phyloP scores from a whole-genome alignment of 257 asterid species.

The Solanum neorickii region DNA sequence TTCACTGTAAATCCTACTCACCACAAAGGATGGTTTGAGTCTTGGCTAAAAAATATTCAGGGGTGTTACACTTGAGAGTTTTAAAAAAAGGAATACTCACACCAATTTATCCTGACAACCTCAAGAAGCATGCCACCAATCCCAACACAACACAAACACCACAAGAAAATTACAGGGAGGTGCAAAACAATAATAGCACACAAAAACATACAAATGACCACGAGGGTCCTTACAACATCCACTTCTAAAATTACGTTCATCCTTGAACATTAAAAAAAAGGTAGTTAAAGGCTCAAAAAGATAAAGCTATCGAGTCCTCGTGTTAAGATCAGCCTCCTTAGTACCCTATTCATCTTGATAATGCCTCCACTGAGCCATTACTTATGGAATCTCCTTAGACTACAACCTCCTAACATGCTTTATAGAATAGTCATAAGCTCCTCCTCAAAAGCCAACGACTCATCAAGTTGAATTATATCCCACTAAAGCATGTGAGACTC shows the following conservation, averaged over 20 bases:
- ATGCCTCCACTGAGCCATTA: not conserved
- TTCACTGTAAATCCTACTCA: too few species aligned
- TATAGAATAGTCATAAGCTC: not conserved
- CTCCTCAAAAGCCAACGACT: not conserved
- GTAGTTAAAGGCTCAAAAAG: not conserved
- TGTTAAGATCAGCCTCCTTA: too few species aligned
- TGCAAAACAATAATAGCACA: not conserved
- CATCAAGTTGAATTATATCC: not conserved
- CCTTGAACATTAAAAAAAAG: not conserved
- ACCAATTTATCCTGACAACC: not conserved
- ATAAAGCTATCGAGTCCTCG: not conserved
- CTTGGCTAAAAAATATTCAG: too few species aligned
- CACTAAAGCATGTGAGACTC: not conserved
- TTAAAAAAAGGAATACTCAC: not conserved
- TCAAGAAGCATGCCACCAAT: not conserved
- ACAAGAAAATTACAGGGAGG: not conserved
- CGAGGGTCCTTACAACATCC: too few species aligned
- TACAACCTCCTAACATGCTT: not conserved
- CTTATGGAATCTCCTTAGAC: not conserved
- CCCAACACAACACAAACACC: not conserved
- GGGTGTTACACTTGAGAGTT: too few species aligned
- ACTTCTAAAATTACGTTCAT: not conserved
- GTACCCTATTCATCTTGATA: not conserved
- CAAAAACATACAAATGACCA: not conserved
- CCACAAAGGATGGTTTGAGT: too few species aligned